Evolutionary conservation across 73 alveolate species (phyloP).

Genomic region (Paramecium primaurelia): DNA sequence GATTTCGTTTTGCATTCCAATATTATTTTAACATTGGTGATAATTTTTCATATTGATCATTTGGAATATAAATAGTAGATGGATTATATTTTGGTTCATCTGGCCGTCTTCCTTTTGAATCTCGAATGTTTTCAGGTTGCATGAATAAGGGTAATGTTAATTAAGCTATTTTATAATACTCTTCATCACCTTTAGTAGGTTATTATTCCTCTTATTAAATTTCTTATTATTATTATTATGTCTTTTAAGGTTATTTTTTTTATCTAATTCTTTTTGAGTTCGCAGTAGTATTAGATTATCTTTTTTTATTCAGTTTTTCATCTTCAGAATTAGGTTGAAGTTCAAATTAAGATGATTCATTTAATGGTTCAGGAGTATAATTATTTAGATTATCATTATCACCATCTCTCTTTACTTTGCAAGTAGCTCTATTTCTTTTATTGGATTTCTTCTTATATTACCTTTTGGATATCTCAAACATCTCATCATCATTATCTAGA

Average conservation of each 20-base stretch:
- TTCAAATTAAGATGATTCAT: not conserved
- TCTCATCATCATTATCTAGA: not conserved
- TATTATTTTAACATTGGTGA: constrained; percentile 79
- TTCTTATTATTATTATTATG: not conserved
- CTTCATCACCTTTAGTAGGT: not conserved
- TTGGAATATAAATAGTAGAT: constrained; percentile 75
- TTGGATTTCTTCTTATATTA: not conserved
- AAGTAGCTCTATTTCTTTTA: not conserved
- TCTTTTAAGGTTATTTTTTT: not conserved
- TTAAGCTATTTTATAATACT: not conserved
- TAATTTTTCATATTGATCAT: constrained; percentile 55
- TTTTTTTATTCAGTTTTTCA: not conserved
- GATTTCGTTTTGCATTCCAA: constrained; percentile 72
- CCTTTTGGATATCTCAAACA: not conserved
- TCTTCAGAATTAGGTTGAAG: not conserved
- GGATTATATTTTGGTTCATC: constrained; percentile 81
- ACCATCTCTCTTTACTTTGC: not conserved
- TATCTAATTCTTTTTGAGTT: not conserved
- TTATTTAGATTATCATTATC: not conserved
- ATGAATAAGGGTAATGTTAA: constrained; percentile 68
- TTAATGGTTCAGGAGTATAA: not conserved
- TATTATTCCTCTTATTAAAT: not conserved
- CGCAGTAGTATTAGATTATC: not conserved
- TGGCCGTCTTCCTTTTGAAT: constrained; percentile 62
- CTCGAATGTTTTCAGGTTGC: constrained; percentile 66